Percentiles rank a stretch among this genome's conserved stretches.
Evolutionary conservation across 495 filamentous ascomycete species (phyloP).

Genomic region (Hypoxylon cercidicola): DNA sequence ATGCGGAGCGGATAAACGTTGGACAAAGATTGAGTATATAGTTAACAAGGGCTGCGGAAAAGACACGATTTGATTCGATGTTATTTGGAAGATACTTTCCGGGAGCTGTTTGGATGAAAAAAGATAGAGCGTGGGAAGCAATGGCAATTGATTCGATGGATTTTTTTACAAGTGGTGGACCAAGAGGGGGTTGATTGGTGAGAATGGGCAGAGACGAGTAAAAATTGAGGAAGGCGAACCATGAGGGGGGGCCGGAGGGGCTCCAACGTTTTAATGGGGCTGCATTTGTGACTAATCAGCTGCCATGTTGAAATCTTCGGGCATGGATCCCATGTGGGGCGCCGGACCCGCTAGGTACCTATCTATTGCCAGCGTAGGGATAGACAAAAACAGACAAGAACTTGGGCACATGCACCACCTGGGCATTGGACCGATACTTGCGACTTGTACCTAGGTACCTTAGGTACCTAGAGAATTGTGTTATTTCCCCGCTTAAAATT

Average conservation of each 20-base stretch:
- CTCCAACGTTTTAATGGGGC: conserved; percentile 47
- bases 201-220: conserved; percentile 46
- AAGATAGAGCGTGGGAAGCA: conserved; percentile 42
- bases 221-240: conserved; percentile 43
- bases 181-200: conserved; percentile 51
- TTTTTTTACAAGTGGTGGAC: conserved; percentile 47
- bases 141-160: conserved; percentile 49
- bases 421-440: no score
- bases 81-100: conserved; percentile 43
- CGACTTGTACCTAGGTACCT: no score
- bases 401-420: no score
- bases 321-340: conserved; percentile 28
- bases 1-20: conserved; percentile 43
- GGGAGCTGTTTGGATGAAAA: conserved; percentile 48
- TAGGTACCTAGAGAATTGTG: no score
- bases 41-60: conserved; percentile 27
- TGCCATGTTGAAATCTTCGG: conserved; percentile 46
- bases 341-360: conserved; percentile 18
- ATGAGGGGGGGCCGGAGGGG: conserved; percentile 36
- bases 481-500: conserved; percentile 10
- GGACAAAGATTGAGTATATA: conserved; percentile 25
- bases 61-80: conserved; percentile 47
- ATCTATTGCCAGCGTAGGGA: conserved; percentile 34
- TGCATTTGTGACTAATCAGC: conserved; percentile 49
- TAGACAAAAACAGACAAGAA: no score